Evolutionary conservation across 2,329 filamentous ascomycete genomes (phyloP), one percentile per base, ranked within the genome.

Genomic region (Talaromyces pinophilus): DNA sequence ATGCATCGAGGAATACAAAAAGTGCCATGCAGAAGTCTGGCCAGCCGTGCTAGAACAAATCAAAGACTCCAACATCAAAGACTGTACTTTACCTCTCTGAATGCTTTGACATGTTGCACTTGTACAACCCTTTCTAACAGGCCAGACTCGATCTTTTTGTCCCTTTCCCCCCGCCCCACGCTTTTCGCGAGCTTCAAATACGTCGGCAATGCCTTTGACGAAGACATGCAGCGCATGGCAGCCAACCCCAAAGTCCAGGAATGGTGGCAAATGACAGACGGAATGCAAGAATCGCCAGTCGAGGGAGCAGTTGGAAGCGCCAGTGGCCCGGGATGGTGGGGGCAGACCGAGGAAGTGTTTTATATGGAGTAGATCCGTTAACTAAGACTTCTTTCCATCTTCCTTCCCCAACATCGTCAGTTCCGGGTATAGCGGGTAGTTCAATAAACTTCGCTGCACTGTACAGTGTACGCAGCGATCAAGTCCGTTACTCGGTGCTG

Each of bases 211-310:
- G 85, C 92, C 69, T 93, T 86, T 67, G 87, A 86, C 2, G 88
- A 83, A 10, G 91, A 94, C 73, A 93, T 94, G 92, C 84, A 86
- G 76, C 84, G 82, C 68, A 93, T 93, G 90, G 83, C 84, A 1
- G 87, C 86, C 66, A 92, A 93, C 71, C 84, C 86, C 0, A 89
- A 88, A 73, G 89, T 93, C 40, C 84, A 87, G 64, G 88, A 90
- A 76, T 94, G 91, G 92, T 94, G 91, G 91, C 81, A 81, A 66
- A 89, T 93, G 87, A 93, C 91, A 60, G 91, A 94, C 76, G 82
- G 82, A 15, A 92, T 88, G 82, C 91, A 77, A 72, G 75, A 78
- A 65, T 77, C 75, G 54, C 74, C 71, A 1, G 71, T 77, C 60
- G 68, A 73, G 0, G 74, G 73, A 22, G 75, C 76, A 15, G 67